Evolutionary conservation across 805 yeast species (phyloP), one percentile per base, ranked within the genome.

Genomic region (Metschnikowia similis): DNA sequence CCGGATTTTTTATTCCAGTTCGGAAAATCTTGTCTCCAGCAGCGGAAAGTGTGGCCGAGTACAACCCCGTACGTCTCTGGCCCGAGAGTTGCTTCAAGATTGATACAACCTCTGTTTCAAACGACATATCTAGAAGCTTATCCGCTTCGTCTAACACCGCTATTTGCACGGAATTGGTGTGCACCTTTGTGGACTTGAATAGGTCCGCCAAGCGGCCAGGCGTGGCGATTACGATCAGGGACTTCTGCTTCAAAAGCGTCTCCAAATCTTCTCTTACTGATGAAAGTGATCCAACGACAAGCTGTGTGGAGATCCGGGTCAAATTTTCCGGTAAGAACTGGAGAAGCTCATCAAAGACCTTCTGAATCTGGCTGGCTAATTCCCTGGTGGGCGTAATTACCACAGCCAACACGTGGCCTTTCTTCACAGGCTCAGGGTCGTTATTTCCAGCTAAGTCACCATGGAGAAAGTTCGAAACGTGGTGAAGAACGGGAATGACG

Each of bases 101-200:
- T 30, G 76, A 71, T 39, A 83, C 81, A 39, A 88, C 81, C 40
- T 89, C 90, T 38, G 72, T 74, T 28, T 79, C 80, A 63, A 90
- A 89, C 36, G 90, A 86, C 28, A 83, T 65, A 63, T 91, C 98
- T 32, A 92, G 72, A 34, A 92, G 73, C 57, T 89, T 81, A 61
- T 94, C 99, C 6, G 98, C 98, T 68, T 94, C 98, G 66, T 94
- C 99, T 37, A 94, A 65, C 4, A 94, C 83, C 10, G 88, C 76
- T 35, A 87, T 78, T 56, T 89, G 95, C 45, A 90, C 76, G 3
- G 85, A 75, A 4, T 71, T 69, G 0, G 89, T 77, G 54, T 80
- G 80, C 3, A 90, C 85, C 26, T 70, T 66, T 13, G 76, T 68
- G 7, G 86, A 77, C 9, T 79, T 69, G 17, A 91, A 62, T 59